Evolutionary conservation across 2,329 filamentous ascomycete genomes (phyloP), one percentile per base, ranked within the genome.

Genomic region (Pseudogymnoascus sp.): DNA sequence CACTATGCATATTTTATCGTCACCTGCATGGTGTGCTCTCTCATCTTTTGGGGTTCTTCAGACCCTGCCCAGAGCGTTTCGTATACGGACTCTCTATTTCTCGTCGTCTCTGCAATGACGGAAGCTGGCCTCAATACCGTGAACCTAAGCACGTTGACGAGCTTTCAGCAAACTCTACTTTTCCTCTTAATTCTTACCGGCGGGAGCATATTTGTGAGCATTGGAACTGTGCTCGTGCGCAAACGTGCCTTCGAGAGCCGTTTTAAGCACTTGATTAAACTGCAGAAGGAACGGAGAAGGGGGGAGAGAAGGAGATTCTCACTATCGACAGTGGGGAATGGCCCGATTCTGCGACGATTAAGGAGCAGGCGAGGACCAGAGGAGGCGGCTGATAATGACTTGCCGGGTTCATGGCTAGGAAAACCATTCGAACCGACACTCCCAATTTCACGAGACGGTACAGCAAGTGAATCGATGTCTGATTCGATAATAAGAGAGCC

Each of bases 1-100:
- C 87, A 89, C 69, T 88, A 88, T 72, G 70, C 78, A 58, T 89
- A 89, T 72, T 89, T 89, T 70, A 76, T 87, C 63, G 62, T 74
- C 9, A 79, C 79, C 6, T 78, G 77, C 59, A 69, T 88, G 5
- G 30, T 86, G 18, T 77, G 76, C 59, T 84, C 84, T 12, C 65
- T 82, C 62, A 78, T 89, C 59, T 85, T 89, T 67, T 89, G 80
- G 78, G 78, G 76, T 7, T 76, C 79, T 0, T 83, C 82, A 0
- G 76, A 76, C 1, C 80, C 82, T 0, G 68, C 72, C 16, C 70
- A 74, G 59, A 81, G 76, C 64, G 76, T 89, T 58, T 72, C 74
- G 50, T 90, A 85, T 71, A 78, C 79, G 37, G 86, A 90, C 68
- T 79, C 82, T n/a, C 71, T 90, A 14, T 90, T 89, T 69, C 72